Percentiles rank a stretch among this genome's conserved stretches.
phyloP scores from a whole-genome alignment of 1,284 basidiomycete species.

The Trichosporon inkin region DNA sequence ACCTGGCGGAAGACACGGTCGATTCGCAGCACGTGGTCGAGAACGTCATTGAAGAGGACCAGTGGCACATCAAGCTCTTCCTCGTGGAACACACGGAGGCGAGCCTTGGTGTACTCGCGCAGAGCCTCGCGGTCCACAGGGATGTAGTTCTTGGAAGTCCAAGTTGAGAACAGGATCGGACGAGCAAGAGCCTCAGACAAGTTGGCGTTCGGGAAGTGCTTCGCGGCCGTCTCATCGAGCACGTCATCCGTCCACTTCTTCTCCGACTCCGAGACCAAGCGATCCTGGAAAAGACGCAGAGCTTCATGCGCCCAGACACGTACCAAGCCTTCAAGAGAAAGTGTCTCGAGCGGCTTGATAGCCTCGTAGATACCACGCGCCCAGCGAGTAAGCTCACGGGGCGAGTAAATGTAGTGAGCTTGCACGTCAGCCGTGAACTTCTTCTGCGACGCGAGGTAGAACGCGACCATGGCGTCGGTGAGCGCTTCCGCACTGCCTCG shows the following conservation, averaged over 20 bases:
- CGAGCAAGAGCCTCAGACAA: constrained; percentile 73
- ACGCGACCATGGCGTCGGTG: constrained; percentile 94
- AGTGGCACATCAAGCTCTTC: constrained; percentile 98
- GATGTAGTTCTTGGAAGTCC: constrained; percentile 97
- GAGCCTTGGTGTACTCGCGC: constrained; percentile 93
- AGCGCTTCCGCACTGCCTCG: constrained; percentile 90
- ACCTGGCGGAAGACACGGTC: constrained; percentile 99
- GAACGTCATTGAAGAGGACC: constrained; percentile 95
- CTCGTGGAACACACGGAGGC: constrained; percentile 91
- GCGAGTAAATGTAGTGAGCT: constrained; percentile 98
- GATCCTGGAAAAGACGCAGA: constrained; percentile 94
- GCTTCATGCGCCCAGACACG: constrained; percentile 99
- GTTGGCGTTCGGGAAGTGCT: constrained; percentile 90
- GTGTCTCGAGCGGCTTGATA: constrained; percentile 82
- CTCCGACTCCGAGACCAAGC: constrained; percentile 87
- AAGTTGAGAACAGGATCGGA: constrained; percentile 96
- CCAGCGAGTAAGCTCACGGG: constrained; percentile 98
- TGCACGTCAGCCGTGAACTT: constrained; percentile 93
- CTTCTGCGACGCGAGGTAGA: constrained; percentile 90
- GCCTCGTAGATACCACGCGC: constrained; percentile 96
- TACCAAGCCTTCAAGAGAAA: constrained; percentile 90
- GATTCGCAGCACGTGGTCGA: constrained; percentile 94
- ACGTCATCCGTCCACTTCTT: constrained; percentile 91
- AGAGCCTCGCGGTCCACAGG: constrained; percentile 89
- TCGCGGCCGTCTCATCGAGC: constrained; percentile 77